Conservation (phyloP, 306 rosid genomes). For the Corylus avellana region DNA sequence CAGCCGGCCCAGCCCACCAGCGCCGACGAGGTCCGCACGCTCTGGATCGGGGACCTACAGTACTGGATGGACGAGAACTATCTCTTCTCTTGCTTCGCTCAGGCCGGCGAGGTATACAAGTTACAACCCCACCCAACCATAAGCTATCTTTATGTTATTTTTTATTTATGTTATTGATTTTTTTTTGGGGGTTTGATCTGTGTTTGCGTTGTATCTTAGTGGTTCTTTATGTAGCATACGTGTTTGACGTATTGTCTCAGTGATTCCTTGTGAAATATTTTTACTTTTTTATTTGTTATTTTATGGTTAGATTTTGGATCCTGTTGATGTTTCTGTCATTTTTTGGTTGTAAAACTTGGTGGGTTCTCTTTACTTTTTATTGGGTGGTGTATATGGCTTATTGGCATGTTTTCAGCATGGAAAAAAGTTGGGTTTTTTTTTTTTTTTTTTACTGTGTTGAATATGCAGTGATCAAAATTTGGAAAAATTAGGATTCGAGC, state of each 20-base stretch:
- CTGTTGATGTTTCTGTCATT: not conserved
- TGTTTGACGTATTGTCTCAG: not conserved
- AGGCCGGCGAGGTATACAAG: conserved; percentile 71
- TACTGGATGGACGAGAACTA: conserved; percentile 96
- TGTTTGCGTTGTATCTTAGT: not conserved
- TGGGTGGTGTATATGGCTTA: not conserved
- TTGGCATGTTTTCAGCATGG: not conserved
- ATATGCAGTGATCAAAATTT: not conserved
- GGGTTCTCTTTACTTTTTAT: not conserved
- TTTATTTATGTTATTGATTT: not conserved
- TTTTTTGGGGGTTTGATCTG: not conserved
- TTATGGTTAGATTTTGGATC: not conserved
- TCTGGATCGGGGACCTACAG: conserved; percentile 97
- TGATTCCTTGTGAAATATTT: not conserved
- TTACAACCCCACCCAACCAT: not conserved
- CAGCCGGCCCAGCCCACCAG: conserved; percentile 39
- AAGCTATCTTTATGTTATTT: not conserved
- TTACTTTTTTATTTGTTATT: not conserved
- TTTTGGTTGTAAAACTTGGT: not conserved
- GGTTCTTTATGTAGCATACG: not conserved
- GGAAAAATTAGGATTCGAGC: not conserved
- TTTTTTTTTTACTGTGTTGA: not conserved
- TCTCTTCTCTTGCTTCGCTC: conserved; percentile 59
- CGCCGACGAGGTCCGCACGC: conserved; percentile 87
- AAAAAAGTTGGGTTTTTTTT: not conserved